Evolutionary conservation across 345 rosid species (phyloP), one percentile per base, ranked within the genome.

Genomic region (Passiflora organensis): DNA sequence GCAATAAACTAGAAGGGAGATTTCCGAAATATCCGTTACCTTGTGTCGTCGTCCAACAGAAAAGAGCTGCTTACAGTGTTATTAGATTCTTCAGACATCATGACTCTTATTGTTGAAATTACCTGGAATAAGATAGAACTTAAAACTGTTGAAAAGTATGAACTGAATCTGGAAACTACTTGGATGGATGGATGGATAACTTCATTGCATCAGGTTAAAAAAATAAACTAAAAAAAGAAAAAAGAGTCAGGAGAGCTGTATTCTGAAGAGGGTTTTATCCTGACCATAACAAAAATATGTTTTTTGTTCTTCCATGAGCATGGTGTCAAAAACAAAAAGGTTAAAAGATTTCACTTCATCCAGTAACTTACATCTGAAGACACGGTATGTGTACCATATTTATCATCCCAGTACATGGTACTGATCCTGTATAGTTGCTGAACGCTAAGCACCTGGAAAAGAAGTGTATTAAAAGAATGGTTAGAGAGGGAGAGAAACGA

Each of bases 401-500:
- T 90, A 74, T 87, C 97, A 69, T 90, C 97, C 95, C 96, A 90
- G 69, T 90, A 90, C 95, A 90, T 90, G 5, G 97, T 90, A 68
- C 94, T 85, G 60, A 90, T 84, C 74, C 97, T 70, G 76, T 90
- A 90, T 65, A 90, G 64, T 72, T 90, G 97, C n/a, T 90, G 97
- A 70, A 90, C 77, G 75, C 96, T 90, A 64, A 90, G 87, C 5
- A 80, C 88, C 97, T 90, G 84, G 42, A 65, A 59, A 47, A 71
- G 42, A 49, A 43, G 45, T 13, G 34, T 54, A 22, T 16, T 53
- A 56, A 13, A 55, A 42, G 37, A 45, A 14, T 19, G 19, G 55
- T 45, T 32, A 21, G 45, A 19, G 20, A 13, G 57, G 1, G 23
- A 1, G 19, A 23, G 36, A 4, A 6, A 4, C 8, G 48, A 43